phyloP scores from a whole-genome alignment of 1,284 basidiomycete species.

The Heliocybe sulcata region DNA sequence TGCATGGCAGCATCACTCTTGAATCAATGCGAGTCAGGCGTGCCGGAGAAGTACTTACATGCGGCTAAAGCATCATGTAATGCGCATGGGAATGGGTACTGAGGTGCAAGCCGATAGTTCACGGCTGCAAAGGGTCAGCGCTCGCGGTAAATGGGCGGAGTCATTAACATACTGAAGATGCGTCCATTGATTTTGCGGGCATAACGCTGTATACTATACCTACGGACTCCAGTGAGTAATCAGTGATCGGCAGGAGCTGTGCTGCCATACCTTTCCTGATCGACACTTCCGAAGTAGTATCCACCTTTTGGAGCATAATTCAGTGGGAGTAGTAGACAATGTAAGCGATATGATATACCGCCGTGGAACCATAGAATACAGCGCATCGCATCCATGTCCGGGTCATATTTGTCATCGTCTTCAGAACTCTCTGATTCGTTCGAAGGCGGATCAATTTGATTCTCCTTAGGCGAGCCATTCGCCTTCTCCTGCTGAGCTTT shows the following conservation, averaged over 20 bases:
- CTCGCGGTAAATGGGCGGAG: background rate
- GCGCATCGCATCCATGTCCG: conserved; percentile 79
- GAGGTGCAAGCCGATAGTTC: conserved; percentile 87
- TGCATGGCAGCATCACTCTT: conserved; percentile 26
- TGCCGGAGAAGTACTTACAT: conserved; percentile 39
- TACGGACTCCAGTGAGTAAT: conserved; percentile 20
- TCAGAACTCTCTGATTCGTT: conserved; percentile 11
- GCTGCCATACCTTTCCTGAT: conserved; percentile 56
- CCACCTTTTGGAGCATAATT: conserved; percentile 41
- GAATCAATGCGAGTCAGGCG: background rate
- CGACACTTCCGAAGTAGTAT: conserved; percentile 77
- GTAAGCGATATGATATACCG: conserved; percentile 30
- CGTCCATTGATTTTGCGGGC: conserved; percentile 89
- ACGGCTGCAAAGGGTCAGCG: conserved; percentile 45
- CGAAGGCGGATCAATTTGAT: background rate
- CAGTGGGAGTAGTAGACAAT: conserved; percentile 4
- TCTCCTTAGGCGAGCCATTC: background rate
- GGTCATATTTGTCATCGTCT: conserved; percentile 34
- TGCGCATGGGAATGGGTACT: conserved; percentile 96
- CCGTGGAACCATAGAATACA: conserved; percentile 87
- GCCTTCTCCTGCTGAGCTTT: conserved; percentile 19
- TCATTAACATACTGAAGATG: conserved; percentile 57
- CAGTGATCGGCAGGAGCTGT: conserved; percentile 4
- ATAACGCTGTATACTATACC: conserved; percentile 79
- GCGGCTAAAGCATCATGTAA: conserved; percentile 84